Evolutionary conservation across 331 rosid species (phyloP), one percentile per base, ranked within the genome.

Genomic region (Cucumis variabilis): DNA sequence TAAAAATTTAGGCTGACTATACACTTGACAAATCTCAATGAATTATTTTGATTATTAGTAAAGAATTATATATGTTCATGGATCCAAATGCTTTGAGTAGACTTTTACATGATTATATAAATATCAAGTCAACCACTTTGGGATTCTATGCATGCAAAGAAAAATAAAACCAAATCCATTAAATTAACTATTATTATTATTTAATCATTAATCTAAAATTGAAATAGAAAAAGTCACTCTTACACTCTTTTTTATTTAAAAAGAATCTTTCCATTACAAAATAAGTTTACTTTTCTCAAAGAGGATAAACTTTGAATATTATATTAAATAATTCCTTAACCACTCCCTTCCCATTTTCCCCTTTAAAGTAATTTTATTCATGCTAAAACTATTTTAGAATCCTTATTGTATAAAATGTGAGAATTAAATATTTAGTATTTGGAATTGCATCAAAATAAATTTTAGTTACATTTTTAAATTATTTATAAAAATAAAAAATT

Each of bases 261-360:
- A 70, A 28, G 75, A 70, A 70, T 70, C 23, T 70, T 70, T 70
- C 75, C 15, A 28, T 70, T 70, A 70, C 12, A 70, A 70, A 70
- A 30, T 72, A 72, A 9, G 50, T 72, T 72, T 72, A 37, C 78
- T 33, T 72, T 72, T 72, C 25, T 17, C 33, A 72, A 19, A 72
- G 24, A 72, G 16, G 50, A 72, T 30, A 14, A 70, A 70, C 46
- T 72, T 17, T 19, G 7, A 72, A 19, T 72, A 72, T 33, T 19
- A 33, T 72, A 72, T 33, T 72, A 19, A 33, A 72, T 72, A 1
- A 24, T 33, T 70, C 46, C 75, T 28, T 70, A 68, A 25, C 73
- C 19, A 68, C 73, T 68, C 73, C 73, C 73, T 12, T 3, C 37
- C 46, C 46, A 17, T 3, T 8, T 28, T 33, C 37, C 5, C 46